phyloP scores from a whole-genome alignment of 805 yeast genomes.

The Candida hungchunana region DNA sequence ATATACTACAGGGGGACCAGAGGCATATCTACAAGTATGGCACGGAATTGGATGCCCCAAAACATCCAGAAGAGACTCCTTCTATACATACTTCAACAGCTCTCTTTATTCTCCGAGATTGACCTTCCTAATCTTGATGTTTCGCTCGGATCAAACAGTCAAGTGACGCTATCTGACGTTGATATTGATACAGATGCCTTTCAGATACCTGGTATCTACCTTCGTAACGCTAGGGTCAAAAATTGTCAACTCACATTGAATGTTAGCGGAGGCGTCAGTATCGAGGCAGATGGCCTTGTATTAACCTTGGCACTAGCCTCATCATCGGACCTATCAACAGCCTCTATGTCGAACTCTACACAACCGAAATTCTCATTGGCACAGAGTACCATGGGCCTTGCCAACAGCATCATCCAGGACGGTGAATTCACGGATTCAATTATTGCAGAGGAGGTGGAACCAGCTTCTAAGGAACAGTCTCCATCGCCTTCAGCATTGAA shows the following conservation, averaged over 20 bases:
- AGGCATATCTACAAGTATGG: too few relatives aligned
- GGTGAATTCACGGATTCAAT: slow-evolving; percentile 7
- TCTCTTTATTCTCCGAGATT: slow-evolving; percentile 75
- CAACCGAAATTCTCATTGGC: slow-evolving; percentile 49
- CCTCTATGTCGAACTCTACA: slow-evolving; percentile 1
- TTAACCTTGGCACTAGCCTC: slow-evolving; percentile 38
- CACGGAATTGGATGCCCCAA: slow-evolving; percentile 68
- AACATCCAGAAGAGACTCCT: slow-evolving; percentile 79
- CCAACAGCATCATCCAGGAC: slow-evolving; percentile 41
- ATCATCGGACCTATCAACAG: too few relatives aligned
- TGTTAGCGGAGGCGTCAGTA: slow-evolving; percentile 65
- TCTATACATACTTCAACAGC: slow-evolving; percentile 74
- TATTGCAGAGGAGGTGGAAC: too few relatives aligned
- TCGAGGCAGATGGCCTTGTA: slow-evolving; percentile 54
- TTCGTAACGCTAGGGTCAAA: slow-evolving; percentile 58
- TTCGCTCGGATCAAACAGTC: slow-evolving; percentile 55
- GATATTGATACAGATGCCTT: slow-evolving; percentile 70
- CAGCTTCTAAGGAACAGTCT: too few relatives aligned
- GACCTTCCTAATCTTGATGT: slow-evolving; percentile 81
- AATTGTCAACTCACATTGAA: slow-evolving; percentile 55
- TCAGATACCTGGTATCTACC: slow-evolving; percentile 55
- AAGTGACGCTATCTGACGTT: slow-evolving; percentile 54
- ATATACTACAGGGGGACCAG: too few relatives aligned
- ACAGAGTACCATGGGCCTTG: slow-evolving; percentile 71
- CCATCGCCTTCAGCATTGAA: slow-evolving; percentile 45